These are phyloP conservation scores for Coniochaeta ligniaria DNA, from an alignment of 2,329 filamentous ascomycete species.

Conservation along the genomic window DNA sequence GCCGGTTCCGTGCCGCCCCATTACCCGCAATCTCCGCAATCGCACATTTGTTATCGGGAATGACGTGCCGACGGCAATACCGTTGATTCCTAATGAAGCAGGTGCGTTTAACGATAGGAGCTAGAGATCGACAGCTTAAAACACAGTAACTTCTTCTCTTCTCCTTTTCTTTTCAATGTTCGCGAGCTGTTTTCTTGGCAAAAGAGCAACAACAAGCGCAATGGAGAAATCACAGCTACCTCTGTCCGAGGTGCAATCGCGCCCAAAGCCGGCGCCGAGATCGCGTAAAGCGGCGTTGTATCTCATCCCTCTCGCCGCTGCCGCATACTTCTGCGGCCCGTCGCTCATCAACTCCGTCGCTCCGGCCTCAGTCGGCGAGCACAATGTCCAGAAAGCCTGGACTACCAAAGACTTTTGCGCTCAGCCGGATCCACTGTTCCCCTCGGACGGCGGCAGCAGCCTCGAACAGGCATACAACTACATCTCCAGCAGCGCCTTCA, in stretches of 20 bases:
- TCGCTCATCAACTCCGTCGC: not conserved
- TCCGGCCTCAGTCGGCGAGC: not conserved
- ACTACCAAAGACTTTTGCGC: slow-evolving; percentile 9
- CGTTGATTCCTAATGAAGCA: not conserved
- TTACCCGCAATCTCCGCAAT: not conserved
- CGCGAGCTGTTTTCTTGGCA: not conserved
- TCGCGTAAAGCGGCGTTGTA: not conserved
- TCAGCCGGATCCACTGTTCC: slow-evolving; percentile 15
- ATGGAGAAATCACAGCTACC: slow-evolving; percentile 1
- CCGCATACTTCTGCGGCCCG: not conserved
- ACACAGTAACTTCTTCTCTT: not conserved
- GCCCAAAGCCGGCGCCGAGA: not conserved
- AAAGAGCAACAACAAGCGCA: not conserved
- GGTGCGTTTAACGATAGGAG: not conserved
- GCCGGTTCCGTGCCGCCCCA: not conserved
- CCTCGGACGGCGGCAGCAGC: slow-evolving; percentile 6
- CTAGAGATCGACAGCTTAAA: not conserved
- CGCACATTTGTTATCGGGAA: not conserved
- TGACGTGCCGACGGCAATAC: not conserved
- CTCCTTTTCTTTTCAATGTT: not conserved
- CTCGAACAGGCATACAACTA: slow-evolving; percentile 14
- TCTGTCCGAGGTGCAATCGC: not conserved
- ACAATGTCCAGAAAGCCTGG: not conserved
- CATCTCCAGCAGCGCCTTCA: slow-evolving; percentile 13
- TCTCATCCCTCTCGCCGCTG: not conserved